These are phyloP conservation scores for Vitis hybrid DNA, from an alignment of 177 flowering plant species.

Conservation along the genomic window DNA sequence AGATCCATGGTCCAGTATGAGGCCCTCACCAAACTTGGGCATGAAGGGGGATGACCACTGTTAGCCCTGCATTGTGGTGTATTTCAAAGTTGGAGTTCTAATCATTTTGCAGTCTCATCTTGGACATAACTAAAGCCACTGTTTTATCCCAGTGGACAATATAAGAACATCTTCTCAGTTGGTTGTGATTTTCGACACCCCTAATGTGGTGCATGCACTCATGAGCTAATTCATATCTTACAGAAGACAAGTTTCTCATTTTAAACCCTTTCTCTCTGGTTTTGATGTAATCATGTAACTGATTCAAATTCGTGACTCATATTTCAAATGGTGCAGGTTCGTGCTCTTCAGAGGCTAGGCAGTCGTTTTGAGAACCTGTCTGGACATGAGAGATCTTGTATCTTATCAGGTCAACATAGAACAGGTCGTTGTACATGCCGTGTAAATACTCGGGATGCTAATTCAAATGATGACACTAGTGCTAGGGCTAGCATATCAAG, in stretches of 20 bases:
- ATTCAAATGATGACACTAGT: slow-evolving; percentile 60
- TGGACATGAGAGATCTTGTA: slow-evolving; percentile 88
- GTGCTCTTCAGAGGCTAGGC: slow-evolving; percentile 89
- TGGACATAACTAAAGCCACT: neutral
- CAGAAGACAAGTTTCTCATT: too few relatives aligned
- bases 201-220: too few relatives aligned
- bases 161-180: neutral
- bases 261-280: too few relatives aligned
- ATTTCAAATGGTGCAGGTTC: slow-evolving; percentile 48
- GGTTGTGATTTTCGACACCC: too few relatives aligned
- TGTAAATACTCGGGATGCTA: slow-evolving; percentile 35
- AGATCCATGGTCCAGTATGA: too few relatives aligned
- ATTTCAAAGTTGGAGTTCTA: too few relatives aligned
- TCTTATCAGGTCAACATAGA: slow-evolving; percentile 83
- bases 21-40: too few relatives aligned
- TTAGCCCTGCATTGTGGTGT: neutral
- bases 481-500: slow-evolving; percentile 95
- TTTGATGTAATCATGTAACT: too few relatives aligned
- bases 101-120: neutral
- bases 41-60: too few relatives aligned
- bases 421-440: slow-evolving; percentile 81
- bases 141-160: too few relatives aligned
- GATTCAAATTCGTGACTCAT: slow-evolving; percentile 2
- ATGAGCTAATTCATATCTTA: too few relatives aligned
- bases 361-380: slow-evolving; percentile 89